These are phyloP conservation scores for Spencermartinsiella europaea DNA, from an alignment of 805 yeast genomes.

Conservation along the genomic window DNA sequence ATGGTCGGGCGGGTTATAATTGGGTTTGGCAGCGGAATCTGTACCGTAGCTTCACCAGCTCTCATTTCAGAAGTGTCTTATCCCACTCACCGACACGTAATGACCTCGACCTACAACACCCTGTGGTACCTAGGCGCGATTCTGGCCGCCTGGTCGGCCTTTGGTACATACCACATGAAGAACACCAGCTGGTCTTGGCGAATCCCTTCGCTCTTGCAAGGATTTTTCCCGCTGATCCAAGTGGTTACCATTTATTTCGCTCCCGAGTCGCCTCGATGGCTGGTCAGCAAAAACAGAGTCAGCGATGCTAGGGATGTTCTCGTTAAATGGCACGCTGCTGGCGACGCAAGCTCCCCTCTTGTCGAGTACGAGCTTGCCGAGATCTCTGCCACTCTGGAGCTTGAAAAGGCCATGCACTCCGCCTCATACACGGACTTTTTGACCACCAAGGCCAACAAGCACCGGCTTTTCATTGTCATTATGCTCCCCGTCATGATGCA, in stretches of 20 bases:
- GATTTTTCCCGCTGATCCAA: conserved; percentile 54
- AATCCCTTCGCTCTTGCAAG: conserved; percentile 67
- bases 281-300: conserved; percentile 45
- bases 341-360: conserved; percentile 8
- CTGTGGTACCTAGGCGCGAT: conserved; percentile 66
- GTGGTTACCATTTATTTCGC: conserved; percentile 36
- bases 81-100: conserved; percentile 56
- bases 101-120: conserved; percentile 61
- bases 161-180: conserved; percentile 50
- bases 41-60: conserved; percentile 72
- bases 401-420: conserved; percentile 4
- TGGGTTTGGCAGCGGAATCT: conserved; percentile 69
- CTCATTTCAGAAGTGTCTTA: conserved; percentile 70
- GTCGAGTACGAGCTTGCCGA: conserved; percentile 22
- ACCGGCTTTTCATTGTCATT: conserved; percentile 8
- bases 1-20: conserved; percentile 64
- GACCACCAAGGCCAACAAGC: conserved; percentile 6
- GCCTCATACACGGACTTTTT: conserved; percentile 7
- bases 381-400: conserved; percentile 5
- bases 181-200: conserved; percentile 50
- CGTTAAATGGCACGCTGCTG: conserved; percentile 29
- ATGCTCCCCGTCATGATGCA: conserved; percentile 11
- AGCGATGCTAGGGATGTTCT: conserved; percentile 37
- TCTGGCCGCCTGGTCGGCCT: conserved; percentile 56
- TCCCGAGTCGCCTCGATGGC: conserved; percentile 39